A percentile compares a stretch with the other conserved stretches of the same genome.
phyloP scores from a whole-genome alignment of 176 grass and related monocot genomes.

The Pharus latifolius region DNA sequence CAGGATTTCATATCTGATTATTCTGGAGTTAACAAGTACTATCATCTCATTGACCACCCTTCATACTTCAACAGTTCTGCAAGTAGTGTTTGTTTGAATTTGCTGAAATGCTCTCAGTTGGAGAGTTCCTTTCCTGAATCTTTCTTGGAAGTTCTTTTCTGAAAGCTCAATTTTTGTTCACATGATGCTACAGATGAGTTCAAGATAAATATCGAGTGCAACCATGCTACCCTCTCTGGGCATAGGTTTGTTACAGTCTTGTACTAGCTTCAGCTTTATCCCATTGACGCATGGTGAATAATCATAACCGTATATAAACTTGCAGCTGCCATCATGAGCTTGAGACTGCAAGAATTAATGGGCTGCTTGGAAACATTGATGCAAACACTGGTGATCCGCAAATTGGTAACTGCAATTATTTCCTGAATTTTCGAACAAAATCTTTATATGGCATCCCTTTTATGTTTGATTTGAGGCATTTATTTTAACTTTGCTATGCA shows the following conservation, averaged over 20 bases:
- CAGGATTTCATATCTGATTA: no score
- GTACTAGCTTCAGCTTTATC: not conserved
- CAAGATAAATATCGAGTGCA: slow-evolving; percentile 97
- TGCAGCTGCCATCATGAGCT: slow-evolving; percentile 93
- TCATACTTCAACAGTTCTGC: not conserved
- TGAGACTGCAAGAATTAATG: slow-evolving; percentile 90
- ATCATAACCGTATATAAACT: no score
- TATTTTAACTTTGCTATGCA: not conserved
- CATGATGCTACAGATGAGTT: slow-evolving; percentile 55
- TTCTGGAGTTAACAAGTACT: no score
- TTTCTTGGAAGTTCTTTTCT: not conserved
- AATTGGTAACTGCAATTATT: slow-evolving; percentile 42
- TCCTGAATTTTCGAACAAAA: not conserved
- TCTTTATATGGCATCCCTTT: not conserved
- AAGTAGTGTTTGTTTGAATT: not conserved
- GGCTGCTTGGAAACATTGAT: slow-evolving; percentile 83
- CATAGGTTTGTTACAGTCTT: slow-evolving; percentile 47
- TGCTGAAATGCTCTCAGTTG: not conserved
- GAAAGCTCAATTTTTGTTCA: no score
- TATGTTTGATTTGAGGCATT: not conserved
- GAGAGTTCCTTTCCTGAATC: no score
- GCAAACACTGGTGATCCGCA: slow-evolving; percentile 93
- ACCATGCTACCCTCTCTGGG: slow-evolving; percentile 92
- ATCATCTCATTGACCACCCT: no score
- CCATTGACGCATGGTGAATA: no score